Conservation (phyloP, 345 rosid genomes). For the Brassica cretica region DNA sequence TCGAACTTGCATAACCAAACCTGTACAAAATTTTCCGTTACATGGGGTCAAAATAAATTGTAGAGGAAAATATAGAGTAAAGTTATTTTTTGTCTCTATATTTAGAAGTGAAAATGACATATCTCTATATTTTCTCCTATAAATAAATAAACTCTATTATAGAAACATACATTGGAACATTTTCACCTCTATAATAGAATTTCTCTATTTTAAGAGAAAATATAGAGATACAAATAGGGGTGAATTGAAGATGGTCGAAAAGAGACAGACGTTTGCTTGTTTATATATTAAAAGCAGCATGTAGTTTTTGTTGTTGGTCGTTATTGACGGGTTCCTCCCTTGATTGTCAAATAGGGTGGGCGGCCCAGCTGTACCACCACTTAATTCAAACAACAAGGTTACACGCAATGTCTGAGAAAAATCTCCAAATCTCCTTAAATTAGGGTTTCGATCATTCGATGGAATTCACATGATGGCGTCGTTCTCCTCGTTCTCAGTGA, state of each 20-base stretch:
- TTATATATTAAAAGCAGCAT: background rate
- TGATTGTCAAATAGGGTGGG: background rate
- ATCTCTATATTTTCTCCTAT: no score
- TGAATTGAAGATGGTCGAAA: no score
- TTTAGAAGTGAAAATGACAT: no score
- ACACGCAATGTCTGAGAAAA: background rate
- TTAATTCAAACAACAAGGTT: background rate
- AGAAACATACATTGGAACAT: no score
- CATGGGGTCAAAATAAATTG: background rate
- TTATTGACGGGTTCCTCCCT: background rate
- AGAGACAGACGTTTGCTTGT: background rate
- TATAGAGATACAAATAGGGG: no score
- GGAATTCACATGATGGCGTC: slow-evolving; percentile 13
- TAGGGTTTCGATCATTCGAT: background rate
- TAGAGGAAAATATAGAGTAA: no score
- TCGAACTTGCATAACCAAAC: background rate
- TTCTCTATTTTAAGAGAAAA: no score
- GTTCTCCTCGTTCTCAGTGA: slow-evolving; percentile 17
- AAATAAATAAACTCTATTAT: no score
- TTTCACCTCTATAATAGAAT: no score
- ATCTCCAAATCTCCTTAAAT: background rate
- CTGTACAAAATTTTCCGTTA: background rate
- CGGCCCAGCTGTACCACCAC: background rate
- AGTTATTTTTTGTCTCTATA: no score
- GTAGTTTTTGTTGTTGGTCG: background rate